phyloP scores from a whole-genome alignment of 352 stramenopile genomes.

The Phytophthora rubi region DNA sequence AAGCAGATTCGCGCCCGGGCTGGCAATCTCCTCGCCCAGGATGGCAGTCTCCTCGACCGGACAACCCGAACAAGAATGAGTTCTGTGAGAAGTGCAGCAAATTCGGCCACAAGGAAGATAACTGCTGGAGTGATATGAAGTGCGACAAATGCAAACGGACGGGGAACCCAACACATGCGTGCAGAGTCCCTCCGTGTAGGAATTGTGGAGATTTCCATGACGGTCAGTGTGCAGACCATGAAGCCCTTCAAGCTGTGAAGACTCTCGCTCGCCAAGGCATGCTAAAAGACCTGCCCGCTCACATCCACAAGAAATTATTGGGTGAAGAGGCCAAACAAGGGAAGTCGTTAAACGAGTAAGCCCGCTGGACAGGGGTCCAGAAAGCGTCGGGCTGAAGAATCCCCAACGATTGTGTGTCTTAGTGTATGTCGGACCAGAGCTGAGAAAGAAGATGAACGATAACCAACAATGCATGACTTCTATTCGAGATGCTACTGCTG shows the following conservation, averaged over 20 bases:
- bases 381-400: too few species aligned
- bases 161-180: not conserved
- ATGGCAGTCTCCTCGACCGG: not conserved
- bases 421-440: too few species aligned
- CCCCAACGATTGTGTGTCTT: too few species aligned
- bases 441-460: too few species aligned
- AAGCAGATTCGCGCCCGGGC: not conserved
- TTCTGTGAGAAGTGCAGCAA: conserved; percentile 2
- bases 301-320: not conserved
- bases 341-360: conserved; percentile 27
- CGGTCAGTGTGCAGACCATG: not conserved
- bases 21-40: not conserved
- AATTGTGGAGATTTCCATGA: not conserved
- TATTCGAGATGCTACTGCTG: conserved; percentile 7
- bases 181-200: not conserved
- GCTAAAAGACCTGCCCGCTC: not conserved
- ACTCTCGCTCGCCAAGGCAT: not conserved
- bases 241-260: not conserved
- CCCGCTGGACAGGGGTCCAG: not conserved
- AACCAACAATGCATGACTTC: conserved; percentile 13
- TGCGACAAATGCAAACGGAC: not conserved
- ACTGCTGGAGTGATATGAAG: not conserved
- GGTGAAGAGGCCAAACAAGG: not conserved
- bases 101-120: not conserved
- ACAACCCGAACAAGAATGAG: not conserved